phyloP scores from a whole-genome alignment of 2,329 filamentous ascomycete species.

The Sordariomycetes sp. region DNA sequence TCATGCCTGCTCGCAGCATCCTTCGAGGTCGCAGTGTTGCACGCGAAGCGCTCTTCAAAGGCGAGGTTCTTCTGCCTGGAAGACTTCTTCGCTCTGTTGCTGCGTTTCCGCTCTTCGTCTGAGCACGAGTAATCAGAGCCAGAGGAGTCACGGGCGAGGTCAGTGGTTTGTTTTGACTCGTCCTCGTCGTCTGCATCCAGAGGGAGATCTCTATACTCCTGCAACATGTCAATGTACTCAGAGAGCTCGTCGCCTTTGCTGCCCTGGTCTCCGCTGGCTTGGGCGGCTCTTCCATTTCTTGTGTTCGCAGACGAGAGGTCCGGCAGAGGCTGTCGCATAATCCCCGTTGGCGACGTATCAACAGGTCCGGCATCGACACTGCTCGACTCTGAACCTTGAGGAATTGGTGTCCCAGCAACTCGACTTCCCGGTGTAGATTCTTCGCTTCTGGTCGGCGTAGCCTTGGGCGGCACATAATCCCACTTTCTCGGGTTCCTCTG shows the following conservation, averaged over 20 bases:
- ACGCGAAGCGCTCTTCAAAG: slow-evolving; percentile 43
- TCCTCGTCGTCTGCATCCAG: slow-evolving; percentile 40
- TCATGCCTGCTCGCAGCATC: slow-evolving; percentile 26
- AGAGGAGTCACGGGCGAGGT: slow-evolving; percentile 7
- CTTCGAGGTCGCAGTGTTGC: slow-evolving; percentile 41
- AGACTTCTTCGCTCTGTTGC: not conserved
- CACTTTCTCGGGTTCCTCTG: slow-evolving; percentile 24
- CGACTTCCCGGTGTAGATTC: slow-evolving; percentile 15
- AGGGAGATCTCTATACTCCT: slow-evolving; percentile 49
- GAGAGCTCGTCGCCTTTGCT: slow-evolving; percentile 47
- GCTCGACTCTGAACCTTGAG: slow-evolving; percentile 15
- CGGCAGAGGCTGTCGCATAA: too few species aligned
- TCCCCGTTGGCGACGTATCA: not conserved
- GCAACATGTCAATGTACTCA: slow-evolving; percentile 53
- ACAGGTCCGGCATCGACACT: slow-evolving; percentile 9
- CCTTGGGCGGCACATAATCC: slow-evolving; percentile 25
- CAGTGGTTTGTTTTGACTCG: too few species aligned
- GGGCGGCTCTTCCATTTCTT: not conserved
- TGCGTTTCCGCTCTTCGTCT: slow-evolving; percentile 8
- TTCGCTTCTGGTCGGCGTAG: slow-evolving; percentile 25
- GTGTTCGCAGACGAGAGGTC: too few species aligned
- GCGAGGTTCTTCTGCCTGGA: slow-evolving; percentile 10
- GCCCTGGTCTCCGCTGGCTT: not conserved
- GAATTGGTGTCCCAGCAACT: slow-evolving; percentile 8
- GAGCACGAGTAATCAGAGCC: slow-evolving; percentile 7